These are phyloP conservation scores for Schrenkiella parvula DNA, from an alignment of 345 rosid species.

Conservation along the genomic window DNA sequence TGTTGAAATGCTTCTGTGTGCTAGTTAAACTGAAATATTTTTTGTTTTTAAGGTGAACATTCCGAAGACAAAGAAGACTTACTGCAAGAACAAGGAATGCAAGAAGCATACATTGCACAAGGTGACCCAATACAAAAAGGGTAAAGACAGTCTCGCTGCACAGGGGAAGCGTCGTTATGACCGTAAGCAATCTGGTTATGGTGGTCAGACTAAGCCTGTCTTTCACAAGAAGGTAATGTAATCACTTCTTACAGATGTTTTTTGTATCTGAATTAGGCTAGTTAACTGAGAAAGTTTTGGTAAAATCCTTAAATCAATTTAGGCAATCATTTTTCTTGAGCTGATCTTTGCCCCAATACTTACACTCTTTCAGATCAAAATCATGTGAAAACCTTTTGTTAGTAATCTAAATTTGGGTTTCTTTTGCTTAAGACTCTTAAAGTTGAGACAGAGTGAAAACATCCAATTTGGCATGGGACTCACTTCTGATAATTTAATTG, in stretches of 20 bases:
- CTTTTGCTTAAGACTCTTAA: background rate
- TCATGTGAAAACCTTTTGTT: background rate
- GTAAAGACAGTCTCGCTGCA: slow-evolving; percentile 80
- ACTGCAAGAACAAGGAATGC: slow-evolving; percentile 79
- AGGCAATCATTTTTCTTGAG: background rate
- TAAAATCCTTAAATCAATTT: background rate
- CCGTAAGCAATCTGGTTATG: slow-evolving; percentile 79
- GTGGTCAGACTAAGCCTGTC: slow-evolving; percentile 85
- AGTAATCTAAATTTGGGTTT: background rate
- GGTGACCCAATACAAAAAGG: slow-evolving; percentile 82
- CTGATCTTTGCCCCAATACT: background rate
- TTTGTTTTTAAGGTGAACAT: slow-evolving; percentile 55
- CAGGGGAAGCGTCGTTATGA: slow-evolving; percentile 84
- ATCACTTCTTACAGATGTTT: background rate
- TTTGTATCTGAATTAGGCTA: background rate
- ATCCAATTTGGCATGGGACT: background rate
- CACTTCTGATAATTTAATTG: background rate
- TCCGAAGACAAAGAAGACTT: slow-evolving; percentile 82
- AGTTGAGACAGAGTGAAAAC: background rate
- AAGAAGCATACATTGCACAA: slow-evolving; percentile 77
- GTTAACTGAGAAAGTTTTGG: background rate
- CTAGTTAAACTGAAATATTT: background rate
- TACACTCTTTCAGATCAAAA: background rate
- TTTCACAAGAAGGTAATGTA: slow-evolving; percentile 69
- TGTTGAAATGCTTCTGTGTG: background rate